Evolutionary conservation across 225 moss, liverwort and hornwort genomes (phyloP), one percentile per base, ranked within the genome.

Genomic region (Polytrichum commune): DNA sequence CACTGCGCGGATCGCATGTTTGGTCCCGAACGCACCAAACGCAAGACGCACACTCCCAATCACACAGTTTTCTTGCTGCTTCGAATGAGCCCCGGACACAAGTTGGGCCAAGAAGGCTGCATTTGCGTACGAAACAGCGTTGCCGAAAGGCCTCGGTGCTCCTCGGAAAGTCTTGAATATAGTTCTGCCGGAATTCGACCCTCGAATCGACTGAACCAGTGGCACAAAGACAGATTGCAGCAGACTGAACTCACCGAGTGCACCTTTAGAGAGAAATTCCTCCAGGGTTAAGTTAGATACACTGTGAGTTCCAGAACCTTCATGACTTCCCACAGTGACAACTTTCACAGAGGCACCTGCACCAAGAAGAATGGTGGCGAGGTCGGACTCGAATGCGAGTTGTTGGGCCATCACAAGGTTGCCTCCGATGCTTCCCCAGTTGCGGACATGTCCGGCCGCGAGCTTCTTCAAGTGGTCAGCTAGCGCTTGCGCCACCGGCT

Each of bases 381-480:
- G 61, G 75, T 95, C 90, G 8, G 90, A 95, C 5, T 87, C 89
- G 26, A 90, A 89, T 20, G 80, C 83, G 33, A 65, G 74, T 67
- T 69, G 68, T 65, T 86, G 89, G 6, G 89, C 89, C 89, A 92
- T 81, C 3, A 90, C 77, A 3, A 95, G 85, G 67, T 95, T 95
- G 53, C 92, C 90, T 57, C 90, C 95, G 38, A 90, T 66, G 58
- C 92, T 95, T 32, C 86, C 92, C 85, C 83, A 84, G 68, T 95
- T 85, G 62, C 92, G 80, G 25, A 92, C 87, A 60, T 95, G 89
- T 19, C 53, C 69, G 7, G 76, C 81, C 0, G 92, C 95, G 24
- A 90, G 77, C 78, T 85, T 80, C 69, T 69, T 77, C 22, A 90
- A 56, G 74, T 95, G 95, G 25, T 84, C 76, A 5, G 76, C 65